Conservation (phyloP, 2,329 filamentous ascomycete genomes). For the Chrysosporium queenslandicum region DNA sequence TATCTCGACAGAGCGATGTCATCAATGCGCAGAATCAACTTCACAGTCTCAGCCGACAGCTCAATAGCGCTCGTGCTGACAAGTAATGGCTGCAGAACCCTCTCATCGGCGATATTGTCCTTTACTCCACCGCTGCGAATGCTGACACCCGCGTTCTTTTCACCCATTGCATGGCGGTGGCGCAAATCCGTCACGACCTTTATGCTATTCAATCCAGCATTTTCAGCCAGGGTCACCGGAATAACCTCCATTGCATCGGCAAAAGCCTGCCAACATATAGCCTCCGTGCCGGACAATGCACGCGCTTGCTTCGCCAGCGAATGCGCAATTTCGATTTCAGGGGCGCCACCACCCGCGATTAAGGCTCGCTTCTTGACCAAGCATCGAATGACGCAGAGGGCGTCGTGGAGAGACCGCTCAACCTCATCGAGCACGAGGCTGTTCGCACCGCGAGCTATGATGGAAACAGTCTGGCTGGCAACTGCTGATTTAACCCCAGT, state of each 20-base stretch:
- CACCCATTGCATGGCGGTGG: conserved; percentile 86
- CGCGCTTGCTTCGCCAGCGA: conserved; percentile 73
- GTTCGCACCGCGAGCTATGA: conserved; percentile 92
- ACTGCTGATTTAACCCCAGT: conserved; percentile 75
- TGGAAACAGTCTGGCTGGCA: conserved; percentile 70
- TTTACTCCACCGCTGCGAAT: conserved; percentile 97
- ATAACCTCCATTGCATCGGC: conserved; percentile 96
- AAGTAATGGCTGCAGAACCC: conserved; percentile 87
- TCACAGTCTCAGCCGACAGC: conserved; percentile 93
- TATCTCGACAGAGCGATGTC: conserved; percentile 50
- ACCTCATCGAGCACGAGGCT: conserved; percentile 90
- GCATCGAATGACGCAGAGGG: conserved; percentile 92
- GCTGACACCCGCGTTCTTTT: conserved; percentile 92
- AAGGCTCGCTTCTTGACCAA: conserved; percentile 99
- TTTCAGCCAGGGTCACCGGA: conserved; percentile 92
- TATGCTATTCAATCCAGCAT: conserved; percentile 95
- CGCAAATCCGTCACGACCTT: conserved; percentile 95
- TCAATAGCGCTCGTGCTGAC: conserved; percentile 97
- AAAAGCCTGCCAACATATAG: conserved; percentile 98
- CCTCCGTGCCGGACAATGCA: conserved; percentile 77
- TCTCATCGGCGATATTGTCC: conserved; percentile 92
- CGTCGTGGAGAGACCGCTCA: conserved; percentile 91
- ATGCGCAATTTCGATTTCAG: conserved; percentile 92
- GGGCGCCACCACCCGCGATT: conserved; percentile 89
- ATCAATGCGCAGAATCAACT: conserved; percentile 72